Evolutionary conservation across 768 basidiomycete genomes (phyloP), one percentile per base, ranked within the genome.

Genomic region (Coprinellus micaceus): DNA sequence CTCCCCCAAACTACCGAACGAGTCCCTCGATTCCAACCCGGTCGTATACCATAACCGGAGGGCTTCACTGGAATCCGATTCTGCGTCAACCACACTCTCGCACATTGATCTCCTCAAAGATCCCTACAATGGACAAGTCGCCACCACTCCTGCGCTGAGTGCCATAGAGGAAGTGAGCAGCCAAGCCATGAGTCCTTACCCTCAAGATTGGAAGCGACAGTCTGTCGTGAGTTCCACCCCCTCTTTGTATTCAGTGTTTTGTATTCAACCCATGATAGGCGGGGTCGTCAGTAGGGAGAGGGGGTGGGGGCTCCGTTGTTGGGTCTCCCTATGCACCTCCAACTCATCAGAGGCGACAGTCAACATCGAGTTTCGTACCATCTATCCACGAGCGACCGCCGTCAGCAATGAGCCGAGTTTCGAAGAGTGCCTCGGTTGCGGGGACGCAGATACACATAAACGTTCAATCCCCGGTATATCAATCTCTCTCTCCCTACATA

Each of bases 121-220:
- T 36, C 79, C 77, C 4, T 71, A 71, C 37, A 59, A 69, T 29
- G 55, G 9, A 10, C 50, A 59, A 13, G 60, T 58, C 43, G 59
- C 66, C 36, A 65, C 71, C 7, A 75, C 71, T 7, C 80, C 79
- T 3, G 56, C 50, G 3, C 73, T 86, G 62, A 82, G 79, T 61
- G 75, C 70, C 4, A 86, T 86, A 61, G 76, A 72, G n/a, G 82
- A 85, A 61, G 82, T 79, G 11, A 67, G 67, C 36, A 84, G 80
- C 4, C 70, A 73, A 28, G 65, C 69, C 11, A 66, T 66, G 22
- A 79, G 73, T 59, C 75, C 77, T 19, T 65, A 62, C 36, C 68
- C 70, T 24, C 66, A 63, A 21, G 62, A 58, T 33, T 57, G 73
- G 19, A 58, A 60, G 36, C 68, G 70, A 53, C 72, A 72, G 52